These are phyloP conservation scores for Leavenworthia alabamica DNA, from an alignment of 345 rosid species.

Conservation along the genomic window DNA sequence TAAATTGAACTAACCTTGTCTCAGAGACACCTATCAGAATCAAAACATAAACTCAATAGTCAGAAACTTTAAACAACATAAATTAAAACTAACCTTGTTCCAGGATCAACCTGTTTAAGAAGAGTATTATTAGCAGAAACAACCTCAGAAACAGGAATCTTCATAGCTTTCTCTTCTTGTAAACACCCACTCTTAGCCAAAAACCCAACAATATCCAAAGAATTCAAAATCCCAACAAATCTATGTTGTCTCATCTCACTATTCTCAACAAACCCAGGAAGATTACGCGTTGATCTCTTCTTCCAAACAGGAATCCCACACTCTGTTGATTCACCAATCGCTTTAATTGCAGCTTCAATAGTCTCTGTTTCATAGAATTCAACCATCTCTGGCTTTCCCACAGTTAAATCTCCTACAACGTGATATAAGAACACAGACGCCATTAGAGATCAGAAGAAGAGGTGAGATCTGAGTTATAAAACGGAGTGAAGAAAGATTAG, in stretches of 20 bases:
- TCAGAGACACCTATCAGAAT: background rate
- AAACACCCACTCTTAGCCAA: constrained; percentile 68
- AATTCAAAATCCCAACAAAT: constrained; percentile 79
- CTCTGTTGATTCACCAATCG: constrained; percentile 83
- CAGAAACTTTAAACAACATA: background rate
- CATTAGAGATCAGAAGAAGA: constrained; percentile 26
- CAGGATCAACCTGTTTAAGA: constrained; percentile 88
- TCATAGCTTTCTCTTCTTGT: constrained; percentile 74
- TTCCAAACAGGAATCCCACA: constrained; percentile 94
- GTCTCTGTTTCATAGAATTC: constrained; percentile 85
- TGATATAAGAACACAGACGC: constrained; percentile 88
- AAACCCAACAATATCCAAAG: constrained; percentile 76
- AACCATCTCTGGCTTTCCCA: constrained; percentile 90
- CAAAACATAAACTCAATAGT: background rate
- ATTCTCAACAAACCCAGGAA: constrained; percentile 50
- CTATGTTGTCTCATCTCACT: constrained; percentile 71
- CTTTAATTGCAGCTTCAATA: constrained; percentile 71
- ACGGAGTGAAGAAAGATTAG: constrained; percentile 80
- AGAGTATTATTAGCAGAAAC: constrained; percentile 51
- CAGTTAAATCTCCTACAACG: constrained; percentile 96
- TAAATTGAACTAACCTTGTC: background rate
- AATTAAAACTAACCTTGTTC: constrained; percentile 46
- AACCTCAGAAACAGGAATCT: constrained; percentile 73
- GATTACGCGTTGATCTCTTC: constrained; percentile 39
- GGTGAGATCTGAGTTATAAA: constrained; percentile 40